phyloP scores from a whole-genome alignment of 495 filamentous ascomycete genomes.

The Trichoderma reesei region DNA sequence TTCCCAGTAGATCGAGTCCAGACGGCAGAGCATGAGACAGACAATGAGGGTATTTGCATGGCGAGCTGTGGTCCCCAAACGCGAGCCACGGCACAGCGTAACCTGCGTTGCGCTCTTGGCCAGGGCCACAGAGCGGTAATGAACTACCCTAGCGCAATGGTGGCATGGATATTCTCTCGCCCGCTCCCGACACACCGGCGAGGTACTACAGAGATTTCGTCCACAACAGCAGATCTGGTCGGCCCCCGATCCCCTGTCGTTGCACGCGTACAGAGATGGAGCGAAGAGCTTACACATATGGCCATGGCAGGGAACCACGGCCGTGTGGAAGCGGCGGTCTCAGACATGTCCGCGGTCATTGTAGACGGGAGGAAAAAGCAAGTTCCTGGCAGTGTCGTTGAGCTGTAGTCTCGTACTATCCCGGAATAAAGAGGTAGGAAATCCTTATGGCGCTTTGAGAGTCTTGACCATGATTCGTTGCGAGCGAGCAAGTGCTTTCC shows the following conservation, averaged over 20 bases:
- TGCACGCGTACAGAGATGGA: conserved; percentile 2
- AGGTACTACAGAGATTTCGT: conserved; percentile 5
- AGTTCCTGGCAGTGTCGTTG: neutral
- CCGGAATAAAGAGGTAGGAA: neutral
- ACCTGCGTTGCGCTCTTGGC: neutral
- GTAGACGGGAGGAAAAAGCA: neutral
- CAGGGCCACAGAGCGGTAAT: neutral
- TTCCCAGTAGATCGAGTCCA: too few species aligned
- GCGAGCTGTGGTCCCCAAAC: neutral
- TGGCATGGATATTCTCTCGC: neutral
- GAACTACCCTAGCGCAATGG: neutral
- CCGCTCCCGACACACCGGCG: conserved; percentile 5
- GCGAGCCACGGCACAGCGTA: neutral
- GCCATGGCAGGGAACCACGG: neutral
- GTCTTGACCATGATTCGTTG: neutral
- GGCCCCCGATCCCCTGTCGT: conserved; percentile 1
- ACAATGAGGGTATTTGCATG: conserved; percentile 6
- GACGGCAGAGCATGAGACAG: neutral
- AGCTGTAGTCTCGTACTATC: neutral
- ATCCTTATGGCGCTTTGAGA: neutral
- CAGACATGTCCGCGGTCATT: neutral
- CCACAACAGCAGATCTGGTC: conserved; percentile 6
- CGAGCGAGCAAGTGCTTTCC: neutral
- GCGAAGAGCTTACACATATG: neutral
- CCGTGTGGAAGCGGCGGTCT: neutral